Evolutionary conservation across 768 basidiomycete species (phyloP), one percentile per base, ranked within the genome.

Genomic region (Termitomyces sp.): DNA sequence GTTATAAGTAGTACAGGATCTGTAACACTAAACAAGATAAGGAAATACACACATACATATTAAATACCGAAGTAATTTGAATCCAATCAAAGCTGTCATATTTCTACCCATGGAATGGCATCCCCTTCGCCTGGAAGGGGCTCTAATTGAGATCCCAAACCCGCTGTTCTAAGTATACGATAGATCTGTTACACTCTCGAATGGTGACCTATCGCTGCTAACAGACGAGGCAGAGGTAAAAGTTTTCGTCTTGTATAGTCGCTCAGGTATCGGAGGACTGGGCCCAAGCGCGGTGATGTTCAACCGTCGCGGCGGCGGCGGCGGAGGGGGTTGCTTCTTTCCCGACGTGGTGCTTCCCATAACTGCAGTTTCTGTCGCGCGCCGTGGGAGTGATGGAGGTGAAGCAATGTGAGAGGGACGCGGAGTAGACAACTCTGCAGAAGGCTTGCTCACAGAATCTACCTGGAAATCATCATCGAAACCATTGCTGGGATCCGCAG

Each of bases 301-400:
- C 21, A 71, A 63, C 17, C 82, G 77, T 9, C 84, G 76, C 15
- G 84, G 85, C 0, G 86, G 87, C 0, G 86, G 87, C 0, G 87
- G 87, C 0, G 83, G 84, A 0, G 87, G 87, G 0, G 85, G 82
- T 0, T 74, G 72, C 58, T 79, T 78, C 66, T 80, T 85, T 22
- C 55, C 60, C 28, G 57, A 24, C 10, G 48, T 45, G 17, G 66
- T 57, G 15, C 59, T 58, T 19, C 41, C 34, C 5, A 47, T n/a
- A 26, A 54, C 38, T n/a, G 68, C 65, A 43, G 42, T 45, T 8
- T 67, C 61, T 19, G 64, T 62, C 9, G 64, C 54, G 8, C 66
- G 65, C 11, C 64, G 64, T 30, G 56, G 53, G 7, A 64, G 55
- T 14, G 65, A 57, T 22, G 65, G 64, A 9, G 61, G 50, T 17